Percentiles rank a stretch among this genome's conserved stretches.
Evolutionary conservation across 208 protist species (phyloP).

Genomic region (Acanthamoeba triangularis): DNA sequence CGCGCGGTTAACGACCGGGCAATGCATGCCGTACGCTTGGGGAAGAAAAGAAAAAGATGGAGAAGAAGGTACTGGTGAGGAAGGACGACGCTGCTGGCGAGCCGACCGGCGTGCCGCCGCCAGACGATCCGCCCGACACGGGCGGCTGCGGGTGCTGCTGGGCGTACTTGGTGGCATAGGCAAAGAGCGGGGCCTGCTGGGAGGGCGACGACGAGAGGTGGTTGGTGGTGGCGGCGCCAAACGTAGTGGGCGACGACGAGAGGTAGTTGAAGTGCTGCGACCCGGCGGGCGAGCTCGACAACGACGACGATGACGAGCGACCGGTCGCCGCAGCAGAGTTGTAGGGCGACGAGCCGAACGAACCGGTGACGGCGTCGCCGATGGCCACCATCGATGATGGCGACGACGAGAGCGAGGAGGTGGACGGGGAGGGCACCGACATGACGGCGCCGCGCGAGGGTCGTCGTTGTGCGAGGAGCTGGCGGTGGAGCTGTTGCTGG

Average conservation of each 20-base stretch:
- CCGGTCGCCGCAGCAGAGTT: too few species aligned
- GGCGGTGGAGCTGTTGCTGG: background rate
- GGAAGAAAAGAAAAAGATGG: too few species aligned
- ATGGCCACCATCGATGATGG: background rate
- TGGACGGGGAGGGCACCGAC: background rate
- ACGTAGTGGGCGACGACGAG: too few species aligned
- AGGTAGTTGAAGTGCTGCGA: too few species aligned
- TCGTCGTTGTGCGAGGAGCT: background rate
- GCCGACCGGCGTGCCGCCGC: background rate
- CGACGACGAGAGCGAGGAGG: background rate
- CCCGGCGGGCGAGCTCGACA: background rate
- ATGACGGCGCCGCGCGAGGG: background rate
- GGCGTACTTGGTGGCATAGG: background rate
- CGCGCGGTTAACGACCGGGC: too few species aligned
- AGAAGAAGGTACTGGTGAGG: background rate
- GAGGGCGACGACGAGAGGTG: background rate
- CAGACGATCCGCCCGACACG: background rate
- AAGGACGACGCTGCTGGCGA: background rate
- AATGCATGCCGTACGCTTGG: too few species aligned
- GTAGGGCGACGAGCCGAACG: too few species aligned
- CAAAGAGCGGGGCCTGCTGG: background rate
- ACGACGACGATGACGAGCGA: background rate
- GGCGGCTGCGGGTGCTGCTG: background rate
- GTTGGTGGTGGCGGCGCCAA: too few species aligned
- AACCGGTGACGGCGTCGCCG: background rate